phyloP scores from a whole-genome alignment of 768 basidiomycete species.

The Terana coerulea region DNA sequence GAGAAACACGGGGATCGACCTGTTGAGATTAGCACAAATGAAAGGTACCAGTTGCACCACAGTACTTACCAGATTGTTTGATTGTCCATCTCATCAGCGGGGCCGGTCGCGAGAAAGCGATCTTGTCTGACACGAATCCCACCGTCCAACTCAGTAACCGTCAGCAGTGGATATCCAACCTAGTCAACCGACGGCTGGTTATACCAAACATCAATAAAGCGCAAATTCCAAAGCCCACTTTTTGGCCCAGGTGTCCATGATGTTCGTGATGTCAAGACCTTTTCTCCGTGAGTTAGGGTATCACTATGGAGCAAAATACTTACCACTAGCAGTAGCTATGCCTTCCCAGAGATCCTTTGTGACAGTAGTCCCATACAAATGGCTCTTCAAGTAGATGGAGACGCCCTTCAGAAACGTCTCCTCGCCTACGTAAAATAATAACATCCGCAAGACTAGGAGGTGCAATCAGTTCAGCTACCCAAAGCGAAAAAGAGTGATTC shows the following conservation, averaged over 20 bases:
- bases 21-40: not conserved
- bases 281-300: not conserved
- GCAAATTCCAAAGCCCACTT: conserved; percentile 42
- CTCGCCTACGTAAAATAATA: conserved; percentile 85
- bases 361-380: conserved; percentile 77
- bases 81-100: conserved; percentile 15
- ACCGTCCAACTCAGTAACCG: conserved; percentile 69
- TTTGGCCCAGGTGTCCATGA: conserved; percentile 92
- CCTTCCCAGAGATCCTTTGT: conserved; percentile 88
- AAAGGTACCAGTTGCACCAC: not conserved
- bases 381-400: conserved; percentile 86
- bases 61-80: conserved; percentile 18
- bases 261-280: conserved; percentile 64
- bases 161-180: conserved; percentile 88
- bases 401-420: conserved; percentile 85
- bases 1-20: conserved; percentile 80
- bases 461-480: not conserved
- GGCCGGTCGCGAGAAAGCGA: conserved; percentile 86
- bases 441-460: conserved; percentile 77
- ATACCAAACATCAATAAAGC: not conserved
- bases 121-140: conserved; percentile 85
- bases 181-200: conserved; percentile 15
- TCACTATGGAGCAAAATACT: not conserved
- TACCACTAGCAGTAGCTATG: conserved; percentile 68
- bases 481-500: not conserved